phyloP scores from a whole-genome alignment of 441 rosid genomes.

The Populus hybrid region DNA sequence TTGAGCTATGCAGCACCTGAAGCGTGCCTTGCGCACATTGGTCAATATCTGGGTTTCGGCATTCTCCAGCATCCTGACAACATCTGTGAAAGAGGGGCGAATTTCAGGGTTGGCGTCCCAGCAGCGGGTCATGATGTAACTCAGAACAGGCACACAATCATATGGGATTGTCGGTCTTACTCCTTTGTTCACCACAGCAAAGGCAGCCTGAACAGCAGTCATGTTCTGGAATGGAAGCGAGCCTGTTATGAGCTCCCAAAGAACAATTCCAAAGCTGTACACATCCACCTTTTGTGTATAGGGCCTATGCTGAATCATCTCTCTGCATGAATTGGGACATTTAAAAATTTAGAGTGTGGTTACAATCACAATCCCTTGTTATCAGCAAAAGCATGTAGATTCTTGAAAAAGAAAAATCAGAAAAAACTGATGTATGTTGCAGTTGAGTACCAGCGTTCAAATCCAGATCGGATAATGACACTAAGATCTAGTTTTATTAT shows the following conservation, averaged over 20 bases:
- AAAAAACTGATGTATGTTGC: not conserved
- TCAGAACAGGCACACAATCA: slow-evolving; percentile 79
- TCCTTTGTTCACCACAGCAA: slow-evolving; percentile 93
- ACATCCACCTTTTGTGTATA: slow-evolving; percentile 95
- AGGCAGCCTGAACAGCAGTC: slow-evolving; percentile 98
- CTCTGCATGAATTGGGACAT: slow-evolving; percentile 44
- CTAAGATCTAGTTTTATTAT: not conserved
- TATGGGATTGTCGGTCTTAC: slow-evolving; percentile 80
- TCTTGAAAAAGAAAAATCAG: not conserved
- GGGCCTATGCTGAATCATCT: slow-evolving; percentile 82
- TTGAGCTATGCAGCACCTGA: slow-evolving; percentile 88
- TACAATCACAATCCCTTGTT: not conserved
- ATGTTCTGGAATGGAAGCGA: slow-evolving; percentile 88
- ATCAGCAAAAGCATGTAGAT: not conserved
- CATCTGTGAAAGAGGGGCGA: slow-evolving; percentile 77
- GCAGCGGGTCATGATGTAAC: slow-evolving; percentile 89
- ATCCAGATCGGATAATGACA: no score
- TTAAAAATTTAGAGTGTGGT: not conserved
- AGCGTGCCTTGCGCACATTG: slow-evolving; percentile 89
- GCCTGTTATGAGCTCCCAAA: slow-evolving; percentile 96
- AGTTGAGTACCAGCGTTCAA: no score
- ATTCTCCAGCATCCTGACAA: slow-evolving; percentile 76
- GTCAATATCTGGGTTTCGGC: slow-evolving; percentile 89
- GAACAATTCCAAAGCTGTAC: slow-evolving; percentile 92
- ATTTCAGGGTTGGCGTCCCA: slow-evolving; percentile 93